A percentile compares a stretch with the other conserved stretches of the same genome.
Conservation (phyloP, 2,329 filamentous ascomycete species). For the Orbilia quercus region DNA sequence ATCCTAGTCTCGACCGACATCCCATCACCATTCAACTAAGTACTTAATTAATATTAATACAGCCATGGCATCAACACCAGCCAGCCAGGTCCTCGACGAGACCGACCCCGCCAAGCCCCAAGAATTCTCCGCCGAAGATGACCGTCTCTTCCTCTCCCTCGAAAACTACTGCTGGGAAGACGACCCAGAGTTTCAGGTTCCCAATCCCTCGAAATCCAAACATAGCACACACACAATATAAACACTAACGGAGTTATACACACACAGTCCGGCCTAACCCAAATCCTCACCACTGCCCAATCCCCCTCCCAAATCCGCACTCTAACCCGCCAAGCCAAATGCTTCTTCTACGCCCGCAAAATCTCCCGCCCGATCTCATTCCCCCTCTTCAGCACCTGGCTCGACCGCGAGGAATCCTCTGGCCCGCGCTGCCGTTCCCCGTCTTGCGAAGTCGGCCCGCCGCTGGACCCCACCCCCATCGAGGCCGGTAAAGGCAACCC, state of each 20-base stretch:
- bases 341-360: constrained; percentile 73
- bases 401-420: constrained; percentile 62
- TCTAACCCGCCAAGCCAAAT: constrained; percentile 74
- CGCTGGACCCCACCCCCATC: constrained; percentile 60
- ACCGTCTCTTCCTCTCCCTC: constrained; percentile 48
- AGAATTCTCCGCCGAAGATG: constrained; percentile 48
- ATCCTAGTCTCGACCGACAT: too few relatives aligned
- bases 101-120: constrained; percentile 24
- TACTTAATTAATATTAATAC: too few relatives aligned
- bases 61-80: constrained; percentile 22
- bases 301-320: constrained; percentile 69
- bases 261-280: constrained; percentile 70
- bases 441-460: constrained; percentile 61
- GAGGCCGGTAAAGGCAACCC: constrained; percentile 39
- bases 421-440: constrained; percentile 49
- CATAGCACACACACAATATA: too few relatives aligned
- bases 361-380: constrained; percentile 66
- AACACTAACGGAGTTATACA: too few relatives aligned
- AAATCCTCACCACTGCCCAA: constrained; percentile 72
- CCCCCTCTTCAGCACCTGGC: constrained; percentile 74
- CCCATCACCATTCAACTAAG: too few relatives aligned
- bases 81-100: constrained; percentile 37
- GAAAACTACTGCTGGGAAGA: constrained; percentile 69
- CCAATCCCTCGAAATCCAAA: too few relatives aligned
- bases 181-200: constrained; percentile 77